Percentiles rank a stretch among this genome's conserved stretches.
Conservation (phyloP, 2,329 filamentous ascomycete species). For the Aspergillus sojae region DNA sequence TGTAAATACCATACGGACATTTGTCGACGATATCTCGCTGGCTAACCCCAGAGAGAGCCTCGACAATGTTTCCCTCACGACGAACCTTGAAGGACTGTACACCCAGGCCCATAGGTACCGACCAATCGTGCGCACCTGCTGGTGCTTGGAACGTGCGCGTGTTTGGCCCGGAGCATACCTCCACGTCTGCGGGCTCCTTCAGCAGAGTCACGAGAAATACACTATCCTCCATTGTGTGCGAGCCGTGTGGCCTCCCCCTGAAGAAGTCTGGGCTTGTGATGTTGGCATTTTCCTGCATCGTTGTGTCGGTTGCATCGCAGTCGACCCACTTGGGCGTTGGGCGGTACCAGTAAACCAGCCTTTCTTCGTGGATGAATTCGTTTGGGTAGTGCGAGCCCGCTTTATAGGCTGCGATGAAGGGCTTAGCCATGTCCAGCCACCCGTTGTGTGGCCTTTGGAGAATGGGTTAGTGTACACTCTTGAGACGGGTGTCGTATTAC, state of each 20-base stretch:
- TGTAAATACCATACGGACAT: conserved; percentile 58
- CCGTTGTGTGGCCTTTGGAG: conserved; percentile 51
- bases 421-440: conserved; percentile 57
- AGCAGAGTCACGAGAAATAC: conserved; percentile 51
- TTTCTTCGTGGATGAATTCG: conserved; percentile 50
- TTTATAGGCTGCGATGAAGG: conserved; percentile 58
- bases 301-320: conserved; percentile 58
- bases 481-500: neutral
- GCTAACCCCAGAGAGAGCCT: conserved; percentile 47
- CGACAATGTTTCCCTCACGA: conserved; percentile 44
- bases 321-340: conserved; percentile 50
- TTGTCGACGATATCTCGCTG: conserved; percentile 52
- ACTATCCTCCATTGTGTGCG: conserved; percentile 51
- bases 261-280: conserved; percentile 54
- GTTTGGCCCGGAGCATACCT: conserved; percentile 50
- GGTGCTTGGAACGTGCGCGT: conserved; percentile 49
- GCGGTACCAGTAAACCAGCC: conserved; percentile 60
- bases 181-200: conserved; percentile 43
- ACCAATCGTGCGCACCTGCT: conserved; percentile 49
- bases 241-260: conserved; percentile 54
- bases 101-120: conserved; percentile 53
- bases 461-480: neutral
- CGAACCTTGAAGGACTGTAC: conserved; percentile 51
- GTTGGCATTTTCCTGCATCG: conserved; percentile 44
- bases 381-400: conserved; percentile 39